phyloP scores from a whole-genome alignment of 192 early-diverging fungal genomes.

The Pilaira anomala region DNA sequence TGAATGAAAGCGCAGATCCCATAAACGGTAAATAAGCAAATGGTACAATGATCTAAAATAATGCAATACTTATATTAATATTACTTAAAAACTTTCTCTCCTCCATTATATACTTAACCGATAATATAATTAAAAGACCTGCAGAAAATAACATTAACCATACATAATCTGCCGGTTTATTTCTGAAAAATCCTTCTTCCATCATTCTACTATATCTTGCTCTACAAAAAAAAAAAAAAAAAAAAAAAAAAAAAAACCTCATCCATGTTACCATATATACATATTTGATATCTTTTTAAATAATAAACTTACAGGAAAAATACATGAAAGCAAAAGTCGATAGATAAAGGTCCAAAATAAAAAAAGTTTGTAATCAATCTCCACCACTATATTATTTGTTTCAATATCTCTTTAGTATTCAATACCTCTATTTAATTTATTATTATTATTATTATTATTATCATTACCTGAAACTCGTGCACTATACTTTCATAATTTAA shows the following conservation, averaged over 20 bases:
- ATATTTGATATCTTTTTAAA: too few relatives aligned
- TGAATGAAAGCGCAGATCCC: slow-evolving; percentile 76
- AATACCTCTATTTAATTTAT: not conserved
- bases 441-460: slow-evolving; percentile 2
- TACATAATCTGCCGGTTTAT: slow-evolving; percentile 87
- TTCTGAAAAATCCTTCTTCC: slow-evolving; percentile 91
- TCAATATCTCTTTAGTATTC: not conserved
- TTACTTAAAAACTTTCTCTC: too few relatives aligned
- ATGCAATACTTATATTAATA: slow-evolving; percentile 11
- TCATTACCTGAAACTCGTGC: slow-evolving; percentile 65
- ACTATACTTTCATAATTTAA: slow-evolving; percentile 73
- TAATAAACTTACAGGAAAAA: slow-evolving; percentile 67
- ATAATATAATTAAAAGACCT: slow-evolving; percentile 29
- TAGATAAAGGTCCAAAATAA: slow-evolving; percentile 86
- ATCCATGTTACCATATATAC: not conserved
- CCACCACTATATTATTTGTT: slow-evolving; percentile 76
- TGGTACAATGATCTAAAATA: slow-evolving; percentile 30
- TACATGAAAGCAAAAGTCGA: slow-evolving; percentile 94
- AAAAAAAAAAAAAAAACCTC: too few relatives aligned
- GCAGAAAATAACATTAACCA: slow-evolving; percentile 81
- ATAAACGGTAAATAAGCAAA: slow-evolving; percentile 74
- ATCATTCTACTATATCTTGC: slow-evolving; percentile 86
- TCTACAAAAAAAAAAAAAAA: slow-evolving; percentile 32
- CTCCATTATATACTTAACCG: slow-evolving; percentile 9
- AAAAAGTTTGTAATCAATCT: slow-evolving; percentile 89